Base-by-base conservation (phyloP, 371 early-diverging fungal species). In the Syncephalastrum monosporum region DNA sequence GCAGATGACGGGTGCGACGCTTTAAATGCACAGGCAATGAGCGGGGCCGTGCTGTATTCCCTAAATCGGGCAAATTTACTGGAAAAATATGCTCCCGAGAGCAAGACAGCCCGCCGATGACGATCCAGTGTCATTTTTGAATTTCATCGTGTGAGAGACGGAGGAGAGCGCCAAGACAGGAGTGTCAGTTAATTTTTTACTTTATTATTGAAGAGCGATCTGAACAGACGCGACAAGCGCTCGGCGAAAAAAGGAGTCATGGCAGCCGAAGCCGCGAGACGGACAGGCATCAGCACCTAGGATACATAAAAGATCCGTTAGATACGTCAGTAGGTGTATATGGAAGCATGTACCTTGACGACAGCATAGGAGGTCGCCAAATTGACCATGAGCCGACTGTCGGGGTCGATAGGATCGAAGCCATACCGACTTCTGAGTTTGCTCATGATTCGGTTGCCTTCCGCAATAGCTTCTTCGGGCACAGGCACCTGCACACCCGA, bases 281-380 rank as follows among this genome's bases (percentile, higher is more conserved):
- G 77, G 23, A 87, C 51, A 0, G 93, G 93, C 54, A 88, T 71
- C 42, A 83, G 56, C 5, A 75, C 77, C 75, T 75, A 59, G 10
- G 42, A 33, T 27, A 47, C 23, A 38, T 51, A 48, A 48, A 41
- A 53, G 25, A 50, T 21, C 21, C 21, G 21, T 21, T 21, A 21
- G 21, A 21, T 21, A 47, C n/a, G 10, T 33, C 8, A 33, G 38
- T 6, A 10, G 25, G 21, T 17, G 47, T 27, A 15, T 13, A 42
- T 17, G n/a, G 17, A 23, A 3, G 38, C 3, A 45, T 12, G 25
- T 68, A 81, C 82, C 79, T 96, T 96, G 49, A 93, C 91, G 16
- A 93, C 63, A 15, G 88, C 90, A 66, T 96, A 96, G 16, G 87
- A 77, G 0, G 91, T 85, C 0, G 90, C 91, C 72, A 92, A 60